A percentile compares a stretch with the other conserved stretches of the same genome.
phyloP scores from a whole-genome alignment of 2,329 filamentous ascomycete species.

The Beauveria sp. region DNA sequence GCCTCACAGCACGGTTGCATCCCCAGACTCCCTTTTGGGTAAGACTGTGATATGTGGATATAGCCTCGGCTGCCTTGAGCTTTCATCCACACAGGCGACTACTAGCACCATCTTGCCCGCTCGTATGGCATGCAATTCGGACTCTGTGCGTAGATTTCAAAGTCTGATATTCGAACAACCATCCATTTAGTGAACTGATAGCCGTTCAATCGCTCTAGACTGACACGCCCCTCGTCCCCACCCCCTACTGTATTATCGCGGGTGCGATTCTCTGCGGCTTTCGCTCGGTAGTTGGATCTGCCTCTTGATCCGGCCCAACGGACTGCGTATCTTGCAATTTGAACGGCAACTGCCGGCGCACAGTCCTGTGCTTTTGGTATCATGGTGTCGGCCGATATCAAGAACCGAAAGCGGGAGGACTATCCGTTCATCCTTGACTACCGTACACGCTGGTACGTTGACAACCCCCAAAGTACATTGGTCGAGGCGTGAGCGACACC shows the following conservation, averaged over 20 bases:
- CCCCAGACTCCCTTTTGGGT: neutral
- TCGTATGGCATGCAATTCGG: neutral
- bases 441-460: conserved; percentile 69
- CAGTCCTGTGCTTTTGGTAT: neutral
- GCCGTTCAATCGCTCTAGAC: neutral
- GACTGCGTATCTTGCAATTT: neutral
- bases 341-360: neutral
- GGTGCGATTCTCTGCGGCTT: neutral
- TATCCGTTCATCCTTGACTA: conserved; percentile 77
- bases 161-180: neutral
- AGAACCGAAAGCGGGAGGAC: conserved; percentile 58
- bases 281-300: neutral
- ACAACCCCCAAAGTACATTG: neutral
- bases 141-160: neutral
- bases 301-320: neutral
- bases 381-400: conserved; percentile 32
- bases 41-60: neutral
- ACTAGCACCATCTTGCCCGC: neutral
- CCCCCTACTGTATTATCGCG: neutral
- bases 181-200: neutral
- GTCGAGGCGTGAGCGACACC: conserved; percentile 12
- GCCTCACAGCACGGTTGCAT: no score
- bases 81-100: neutral
- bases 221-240: neutral
- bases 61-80: conserved; percentile 8